Percentiles rank a stretch among this genome's conserved stretches.
Evolutionary conservation across 441 rosid genomes (phyloP).

Genomic region (Populus hybrid): DNA sequence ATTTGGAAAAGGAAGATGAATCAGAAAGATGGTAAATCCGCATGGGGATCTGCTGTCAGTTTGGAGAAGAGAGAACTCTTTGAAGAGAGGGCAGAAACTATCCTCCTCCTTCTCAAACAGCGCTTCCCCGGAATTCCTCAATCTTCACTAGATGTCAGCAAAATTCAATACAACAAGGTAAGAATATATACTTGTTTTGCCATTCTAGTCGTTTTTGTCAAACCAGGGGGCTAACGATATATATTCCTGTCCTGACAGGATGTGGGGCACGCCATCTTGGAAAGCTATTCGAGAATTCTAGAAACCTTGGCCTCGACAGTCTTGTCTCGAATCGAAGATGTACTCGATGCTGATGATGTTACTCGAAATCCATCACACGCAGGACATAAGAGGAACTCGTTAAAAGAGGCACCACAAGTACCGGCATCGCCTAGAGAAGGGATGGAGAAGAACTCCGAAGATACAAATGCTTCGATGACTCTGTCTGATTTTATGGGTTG

Average conservation of each 20-base stretch:
- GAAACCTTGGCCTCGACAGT: slow-evolving; percentile 92
- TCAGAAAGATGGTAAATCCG: slow-evolving; percentile 76
- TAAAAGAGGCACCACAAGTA: slow-evolving; percentile 22
- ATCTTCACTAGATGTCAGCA: slow-evolving; percentile 86
- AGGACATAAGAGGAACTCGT: slow-evolving; percentile 26
- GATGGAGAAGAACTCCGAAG: slow-evolving; percentile 22
- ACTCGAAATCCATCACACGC: slow-evolving; percentile 54
- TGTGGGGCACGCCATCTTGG: slow-evolving; percentile 85
- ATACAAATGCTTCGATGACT: slow-evolving; percentile 38
- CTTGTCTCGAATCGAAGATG: slow-evolving; percentile 83
- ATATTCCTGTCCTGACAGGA: slow-evolving; percentile 45
- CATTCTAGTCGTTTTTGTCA: background rate
- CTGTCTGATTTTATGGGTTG: slow-evolving; percentile 87
- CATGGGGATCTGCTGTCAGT: slow-evolving; percentile 85
- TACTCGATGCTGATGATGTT: slow-evolving; percentile 61
- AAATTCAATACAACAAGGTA: slow-evolving; percentile 85
- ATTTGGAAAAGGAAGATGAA: slow-evolving; percentile 92
- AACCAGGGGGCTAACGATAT: background rate
- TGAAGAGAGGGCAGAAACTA: slow-evolving; percentile 95
- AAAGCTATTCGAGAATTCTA: slow-evolving; percentile 89
- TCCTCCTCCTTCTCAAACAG: slow-evolving; percentile 78
- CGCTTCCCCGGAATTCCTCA: slow-evolving; percentile 84
- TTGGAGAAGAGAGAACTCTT: slow-evolving; percentile 84
- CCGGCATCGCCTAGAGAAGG: slow-evolving; percentile 20
- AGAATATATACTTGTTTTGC: background rate